Conservation (phyloP, 768 basidiomycete genomes). For the Butyriboletus loyo region DNA sequence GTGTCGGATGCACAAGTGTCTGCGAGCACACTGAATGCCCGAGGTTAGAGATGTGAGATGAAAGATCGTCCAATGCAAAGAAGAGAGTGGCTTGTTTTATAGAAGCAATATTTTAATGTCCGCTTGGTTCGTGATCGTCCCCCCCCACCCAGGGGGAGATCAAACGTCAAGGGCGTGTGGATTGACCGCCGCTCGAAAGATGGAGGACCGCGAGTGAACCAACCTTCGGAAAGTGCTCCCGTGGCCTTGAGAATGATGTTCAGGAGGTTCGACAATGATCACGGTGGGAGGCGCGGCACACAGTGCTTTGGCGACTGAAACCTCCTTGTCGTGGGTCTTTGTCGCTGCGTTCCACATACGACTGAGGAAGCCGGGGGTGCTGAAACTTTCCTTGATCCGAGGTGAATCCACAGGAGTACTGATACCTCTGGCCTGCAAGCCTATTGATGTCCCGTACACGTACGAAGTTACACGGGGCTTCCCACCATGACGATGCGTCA, state of each 20-base stretch:
- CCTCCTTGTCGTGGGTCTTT: slow-evolving; percentile 35
- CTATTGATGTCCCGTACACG: slow-evolving; percentile 23
- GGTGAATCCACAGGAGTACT: slow-evolving; percentile 16
- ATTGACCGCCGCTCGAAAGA: slow-evolving; percentile 35
- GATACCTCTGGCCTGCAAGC: slow-evolving; percentile 13
- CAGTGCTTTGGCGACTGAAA: slow-evolving; percentile 4
- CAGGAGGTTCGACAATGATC: slow-evolving; percentile 27
- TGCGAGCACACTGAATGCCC: slow-evolving; percentile 16
- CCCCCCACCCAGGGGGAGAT: slow-evolving; percentile 8
- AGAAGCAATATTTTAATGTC: slow-evolving; percentile 24
- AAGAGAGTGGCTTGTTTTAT: slow-evolving; percentile 19
- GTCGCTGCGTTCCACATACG: slow-evolving; percentile 73
- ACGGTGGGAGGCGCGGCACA: slow-evolving; percentile 14
- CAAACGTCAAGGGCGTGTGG: slow-evolving; percentile 28
- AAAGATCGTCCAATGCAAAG: slow-evolving; percentile 17
- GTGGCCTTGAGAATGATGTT: slow-evolving; percentile 24
- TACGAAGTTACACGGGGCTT: slow-evolving; percentile 29
- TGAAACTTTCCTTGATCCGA: slow-evolving; percentile 36
- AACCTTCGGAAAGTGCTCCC: slow-evolving; percentile 39
- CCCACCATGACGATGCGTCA: slow-evolving; percentile 25
- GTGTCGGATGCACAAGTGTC: slow-evolving; percentile 17
- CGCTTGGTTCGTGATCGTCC: slow-evolving; percentile 13
- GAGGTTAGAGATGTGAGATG: slow-evolving; percentile 30
- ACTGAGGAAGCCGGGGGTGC: slow-evolving; percentile 55
- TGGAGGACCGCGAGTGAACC: slow-evolving; percentile 44